Conservation (phyloP, 768 basidiomycete species). For the Kwoniella sp. region DNA sequence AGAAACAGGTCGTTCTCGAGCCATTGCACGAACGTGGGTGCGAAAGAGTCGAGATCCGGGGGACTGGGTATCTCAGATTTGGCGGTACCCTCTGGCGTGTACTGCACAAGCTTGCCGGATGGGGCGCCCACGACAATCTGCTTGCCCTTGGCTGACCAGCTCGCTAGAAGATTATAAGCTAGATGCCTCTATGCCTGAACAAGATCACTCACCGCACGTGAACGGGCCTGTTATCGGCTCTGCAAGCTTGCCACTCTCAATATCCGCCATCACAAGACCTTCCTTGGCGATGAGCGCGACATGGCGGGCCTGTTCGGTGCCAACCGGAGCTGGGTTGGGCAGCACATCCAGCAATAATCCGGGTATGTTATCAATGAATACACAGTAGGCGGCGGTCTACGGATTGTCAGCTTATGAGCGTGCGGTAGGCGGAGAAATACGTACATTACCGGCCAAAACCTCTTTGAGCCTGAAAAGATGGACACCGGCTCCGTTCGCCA, state of each 20-base stretch:
- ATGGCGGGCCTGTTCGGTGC: constrained; percentile 14
- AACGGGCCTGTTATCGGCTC: constrained; percentile 29
- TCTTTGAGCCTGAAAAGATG: constrained; percentile 22
- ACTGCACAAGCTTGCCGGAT: constrained; percentile 46
- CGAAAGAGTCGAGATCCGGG: constrained; percentile 14
- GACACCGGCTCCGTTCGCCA: constrained; percentile 15
- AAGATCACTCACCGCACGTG: constrained; percentile 31
- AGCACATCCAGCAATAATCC: constrained; percentile 41
- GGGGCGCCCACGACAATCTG: constrained; percentile 50
- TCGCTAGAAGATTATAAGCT: constrained; percentile 25
- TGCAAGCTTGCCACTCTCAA: constrained; percentile 22
- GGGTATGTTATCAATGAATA: constrained; percentile 20
- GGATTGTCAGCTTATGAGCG: not conserved
- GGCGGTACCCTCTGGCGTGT: constrained; percentile 50
- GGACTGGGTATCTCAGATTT: constrained; percentile 48
- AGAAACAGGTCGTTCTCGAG: constrained; percentile 53
- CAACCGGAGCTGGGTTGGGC: constrained; percentile 40
- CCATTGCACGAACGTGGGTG: constrained; percentile 49
- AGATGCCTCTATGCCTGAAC: too few species aligned
- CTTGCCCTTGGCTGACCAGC: constrained; percentile 54
- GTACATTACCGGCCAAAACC: constrained; percentile 20
- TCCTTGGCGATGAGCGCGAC: constrained; percentile 20
- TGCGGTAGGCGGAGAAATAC: not conserved
- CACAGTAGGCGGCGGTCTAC: constrained; percentile 41
- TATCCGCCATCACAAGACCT: constrained; percentile 38